Evolutionary conservation across 805 yeast species (phyloP).

Genomic region (Yarrowia sp.): DNA sequence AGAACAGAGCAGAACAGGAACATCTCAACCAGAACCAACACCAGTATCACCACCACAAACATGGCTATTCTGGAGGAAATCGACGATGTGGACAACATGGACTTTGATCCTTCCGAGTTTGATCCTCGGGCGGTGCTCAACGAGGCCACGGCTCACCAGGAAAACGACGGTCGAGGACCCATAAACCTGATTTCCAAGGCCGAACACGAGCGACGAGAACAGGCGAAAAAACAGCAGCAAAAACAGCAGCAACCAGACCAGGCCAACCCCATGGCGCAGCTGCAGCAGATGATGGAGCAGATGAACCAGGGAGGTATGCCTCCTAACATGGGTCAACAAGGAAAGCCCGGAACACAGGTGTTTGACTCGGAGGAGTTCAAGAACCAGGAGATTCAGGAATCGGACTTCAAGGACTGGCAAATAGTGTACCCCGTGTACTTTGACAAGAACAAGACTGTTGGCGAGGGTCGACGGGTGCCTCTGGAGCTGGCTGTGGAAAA

Average conservation of each 20-base stretch:
- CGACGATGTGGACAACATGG: conserved; percentile 85
- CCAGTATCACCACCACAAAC: too few species aligned
- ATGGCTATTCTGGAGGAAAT: conserved; percentile 42
- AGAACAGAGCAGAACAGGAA: too few species aligned
- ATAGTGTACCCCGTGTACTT: conserved; percentile 89
- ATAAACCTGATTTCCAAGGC: conserved; percentile 25
- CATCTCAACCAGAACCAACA: too few species aligned
- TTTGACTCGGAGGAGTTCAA: conserved; percentile 41
- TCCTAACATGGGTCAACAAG: conserved; percentile 25
- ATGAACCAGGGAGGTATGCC: conserved; percentile 13
- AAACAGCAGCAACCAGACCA: conserved; percentile 25
- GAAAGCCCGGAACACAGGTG: conserved; percentile 26
- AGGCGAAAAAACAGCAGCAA: conserved; percentile 26
- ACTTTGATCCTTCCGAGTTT: conserved; percentile 88
- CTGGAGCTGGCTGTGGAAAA: conserved; percentile 67
- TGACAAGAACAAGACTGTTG: conserved; percentile 68
- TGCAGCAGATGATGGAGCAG: conserved; percentile 26
- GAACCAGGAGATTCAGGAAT: conserved; percentile 54
- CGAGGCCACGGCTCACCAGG: conserved; percentile 23
- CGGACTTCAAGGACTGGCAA: conserved; percentile 58
- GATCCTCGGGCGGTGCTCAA: conserved; percentile 52
- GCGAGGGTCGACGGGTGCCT: conserved; percentile 81
- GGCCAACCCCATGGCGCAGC: conserved; percentile 27
- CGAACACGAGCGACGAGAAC: conserved; percentile 25
- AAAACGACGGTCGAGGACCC: conserved; percentile 25